A percentile compares a stretch with the other conserved stretches of the same genome.
These are phyloP conservation scores for Tolypocladium cylindrosporum DNA, from an alignment of 2,329 filamentous ascomycete genomes.

Conservation along the genomic window DNA sequence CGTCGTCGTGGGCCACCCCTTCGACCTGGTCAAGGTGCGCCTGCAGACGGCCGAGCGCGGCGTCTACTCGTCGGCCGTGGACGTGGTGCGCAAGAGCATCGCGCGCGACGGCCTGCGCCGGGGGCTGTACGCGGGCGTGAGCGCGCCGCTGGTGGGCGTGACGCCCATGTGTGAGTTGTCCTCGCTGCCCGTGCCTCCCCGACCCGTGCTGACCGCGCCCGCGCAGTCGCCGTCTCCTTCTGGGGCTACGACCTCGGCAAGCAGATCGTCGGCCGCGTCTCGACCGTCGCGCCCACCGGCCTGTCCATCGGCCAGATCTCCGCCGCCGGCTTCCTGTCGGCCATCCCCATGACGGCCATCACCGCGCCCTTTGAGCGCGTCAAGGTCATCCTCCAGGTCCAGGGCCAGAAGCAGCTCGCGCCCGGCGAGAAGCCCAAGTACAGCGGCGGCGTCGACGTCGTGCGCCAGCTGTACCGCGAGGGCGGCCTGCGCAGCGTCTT, in stretches of 20 bases:
- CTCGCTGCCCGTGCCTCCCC: background rate
- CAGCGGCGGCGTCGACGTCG: conserved; percentile 77
- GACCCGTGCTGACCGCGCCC: too few relatives aligned
- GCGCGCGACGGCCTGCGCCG: conserved; percentile 71
- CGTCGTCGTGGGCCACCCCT: conserved; percentile 89
- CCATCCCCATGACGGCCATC: conserved; percentile 93
- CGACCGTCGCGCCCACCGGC: conserved; percentile 55
- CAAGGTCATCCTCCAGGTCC: conserved; percentile 96
- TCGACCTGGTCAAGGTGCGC: conserved; percentile 95
- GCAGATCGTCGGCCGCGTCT: conserved; percentile 63
- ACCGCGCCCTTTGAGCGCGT: conserved; percentile 99
- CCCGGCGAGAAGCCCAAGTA: conserved; percentile 92
- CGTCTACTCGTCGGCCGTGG: conserved; percentile 80
- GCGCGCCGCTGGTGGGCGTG: conserved; percentile 86
- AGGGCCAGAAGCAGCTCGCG: conserved; percentile 80
- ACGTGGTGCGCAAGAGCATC: conserved; percentile 82
- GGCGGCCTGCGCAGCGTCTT: conserved; percentile 89
- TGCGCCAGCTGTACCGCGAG: conserved; percentile 83
- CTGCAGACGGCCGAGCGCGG: conserved; percentile 93
- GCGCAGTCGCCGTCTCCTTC: conserved; percentile 56
- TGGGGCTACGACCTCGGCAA: conserved; percentile 97
- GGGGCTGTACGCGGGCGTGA: conserved; percentile 94
- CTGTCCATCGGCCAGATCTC: conserved; percentile 83
- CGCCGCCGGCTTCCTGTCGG: conserved; percentile 92
- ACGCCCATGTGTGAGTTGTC: conserved; percentile 89